Evolutionary conservation across 306 rosid species (phyloP), one percentile per base, ranked within the genome.

Genomic region (Dryas octopetala): DNA sequence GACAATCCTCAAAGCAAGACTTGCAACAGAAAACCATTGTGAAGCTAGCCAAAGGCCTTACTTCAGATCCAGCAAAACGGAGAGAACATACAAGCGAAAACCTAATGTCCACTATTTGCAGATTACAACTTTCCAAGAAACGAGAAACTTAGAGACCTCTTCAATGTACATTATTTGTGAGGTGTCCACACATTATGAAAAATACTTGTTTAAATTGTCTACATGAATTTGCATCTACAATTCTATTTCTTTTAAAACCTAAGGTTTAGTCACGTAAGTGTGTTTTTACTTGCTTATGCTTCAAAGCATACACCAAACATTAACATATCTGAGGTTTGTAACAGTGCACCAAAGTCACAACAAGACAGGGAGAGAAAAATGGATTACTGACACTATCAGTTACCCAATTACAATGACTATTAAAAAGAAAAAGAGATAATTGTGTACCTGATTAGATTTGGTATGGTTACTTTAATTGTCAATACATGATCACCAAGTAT

Each of bases 401-500:
- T 53, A 47, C 32, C 63, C 17, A 16, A 48, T 57, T 23, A 41
- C 48, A 23, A 23, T 23, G 49, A 70, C 19, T 62, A 48, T 15
- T 40, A 44, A 4, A 49, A 17, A 41, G 45, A n/a, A 40, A 67
- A 13, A 45, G 10, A 66, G 65, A 74, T 16, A 14, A 61, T 3
- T 16, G 28, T 71, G 54, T 85, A 95, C 99, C 99, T 91, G 72
- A 90, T 73, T 62, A 93, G 93, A 73, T 89, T 92, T 50, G 99
- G 97, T 81, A 95, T 87, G 28, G 93, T 84, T 71, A 95, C 96
- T 85, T 95, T 89, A 65, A 95, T 88, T 16, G 88, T 89, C 79
- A 95, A 90, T 79, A 95, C 77, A 86, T 95, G 99, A 76, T 95
- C 97, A 5, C 99, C 97, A 32, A 97, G 97, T 66, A 95, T 86